A percentile compares a stretch with the other conserved stretches of the same genome.
Evolutionary conservation across 1,284 basidiomycete species (phyloP).

Genomic region (Austroboletus rostrupii): DNA sequence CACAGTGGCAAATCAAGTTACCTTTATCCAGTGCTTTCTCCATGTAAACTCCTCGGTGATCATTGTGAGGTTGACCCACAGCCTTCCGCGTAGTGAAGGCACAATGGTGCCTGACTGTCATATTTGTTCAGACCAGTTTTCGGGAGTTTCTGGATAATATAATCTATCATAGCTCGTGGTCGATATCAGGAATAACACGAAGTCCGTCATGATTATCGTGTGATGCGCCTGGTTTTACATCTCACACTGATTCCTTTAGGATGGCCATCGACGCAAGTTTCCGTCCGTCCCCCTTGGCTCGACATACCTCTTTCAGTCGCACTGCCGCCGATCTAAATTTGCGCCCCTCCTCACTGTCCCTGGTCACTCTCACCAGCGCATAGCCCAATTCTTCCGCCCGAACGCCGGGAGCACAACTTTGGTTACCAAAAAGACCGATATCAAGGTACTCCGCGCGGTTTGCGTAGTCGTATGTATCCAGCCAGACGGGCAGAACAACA

Average conservation of each 20-base stretch:
- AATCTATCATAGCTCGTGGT: too few relatives aligned
- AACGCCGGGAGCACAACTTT: slow-evolving; percentile 3
- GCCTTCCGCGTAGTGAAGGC: too few relatives aligned
- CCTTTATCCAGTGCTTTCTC: not conserved
- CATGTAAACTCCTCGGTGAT: too few relatives aligned
- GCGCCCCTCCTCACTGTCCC: slow-evolving; percentile 3
- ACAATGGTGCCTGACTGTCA: too few relatives aligned
- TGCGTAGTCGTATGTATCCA: slow-evolving; percentile 16
- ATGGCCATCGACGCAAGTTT: slow-evolving; percentile 1
- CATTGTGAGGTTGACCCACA: too few relatives aligned
- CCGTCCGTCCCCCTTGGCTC: slow-evolving; percentile 6
- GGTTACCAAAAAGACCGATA: slow-evolving; percentile 12
- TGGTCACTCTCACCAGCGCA: slow-evolving; percentile 10
- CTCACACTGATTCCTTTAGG: slow-evolving; percentile 2
- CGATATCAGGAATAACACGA: too few relatives aligned
- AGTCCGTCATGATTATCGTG: too few relatives aligned
- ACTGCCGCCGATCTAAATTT: slow-evolving; percentile 7
- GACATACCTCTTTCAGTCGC: slow-evolving; percentile 9
- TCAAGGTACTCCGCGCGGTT: slow-evolving; percentile 10
- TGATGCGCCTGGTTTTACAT: not conserved
- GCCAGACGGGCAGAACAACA: slow-evolving; percentile 14
- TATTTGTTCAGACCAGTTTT: too few relatives aligned
- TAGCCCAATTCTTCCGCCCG: slow-evolving; percentile 10
- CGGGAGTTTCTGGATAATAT: too few relatives aligned
- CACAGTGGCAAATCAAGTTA: not conserved